Evolutionary conservation across 208 protist genomes (phyloP).

Genomic region (Trypanosoma congolense): DNA sequence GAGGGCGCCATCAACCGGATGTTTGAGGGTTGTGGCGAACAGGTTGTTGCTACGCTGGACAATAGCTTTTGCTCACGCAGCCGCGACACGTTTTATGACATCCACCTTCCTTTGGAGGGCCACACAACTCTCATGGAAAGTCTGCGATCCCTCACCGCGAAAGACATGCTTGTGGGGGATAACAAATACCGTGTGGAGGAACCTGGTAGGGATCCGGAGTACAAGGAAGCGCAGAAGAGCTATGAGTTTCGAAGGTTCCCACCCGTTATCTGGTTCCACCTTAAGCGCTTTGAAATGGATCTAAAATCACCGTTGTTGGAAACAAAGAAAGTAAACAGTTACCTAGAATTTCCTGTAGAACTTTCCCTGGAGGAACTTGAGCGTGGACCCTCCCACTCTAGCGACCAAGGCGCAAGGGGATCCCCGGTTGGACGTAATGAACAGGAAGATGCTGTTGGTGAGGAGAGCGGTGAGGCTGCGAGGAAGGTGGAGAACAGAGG

Average conservation of each 20-base stretch:
- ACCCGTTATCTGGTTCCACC: slow-evolving; percentile 82
- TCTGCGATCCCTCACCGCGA: slow-evolving; percentile 57
- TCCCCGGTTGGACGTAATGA: not conserved
- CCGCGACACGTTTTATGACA: slow-evolving; percentile 85
- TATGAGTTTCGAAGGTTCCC: slow-evolving; percentile 79
- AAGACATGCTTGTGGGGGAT: slow-evolving; percentile 82
- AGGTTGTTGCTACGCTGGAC: slow-evolving; percentile 83
- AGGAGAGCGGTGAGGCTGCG: not conserved
- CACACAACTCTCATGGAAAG: slow-evolving; percentile 61
- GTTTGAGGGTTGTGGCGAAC: slow-evolving; percentile 74
- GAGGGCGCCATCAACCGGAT: slow-evolving; percentile 81
- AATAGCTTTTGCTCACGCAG: slow-evolving; percentile 58
- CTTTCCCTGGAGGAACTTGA: slow-evolving; percentile 64
- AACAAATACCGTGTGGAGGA: slow-evolving; percentile 90
- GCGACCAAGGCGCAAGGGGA: no score
- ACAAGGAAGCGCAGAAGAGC: slow-evolving; percentile 85
- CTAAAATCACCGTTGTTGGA: slow-evolving; percentile 68
- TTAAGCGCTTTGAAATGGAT: slow-evolving; percentile 92
- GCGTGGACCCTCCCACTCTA: no score
- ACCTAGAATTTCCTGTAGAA: slow-evolving; percentile 71
- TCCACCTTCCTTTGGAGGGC: slow-evolving; percentile 77
- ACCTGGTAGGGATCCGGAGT: slow-evolving; percentile 60
- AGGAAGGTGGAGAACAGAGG: not conserved
- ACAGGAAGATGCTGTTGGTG: not conserved
- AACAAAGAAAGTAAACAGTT: slow-evolving; percentile 79